These are phyloP conservation scores for Lentinula sp. DNA, from an alignment of 768 basidiomycete species.

Conservation along the genomic window DNA sequence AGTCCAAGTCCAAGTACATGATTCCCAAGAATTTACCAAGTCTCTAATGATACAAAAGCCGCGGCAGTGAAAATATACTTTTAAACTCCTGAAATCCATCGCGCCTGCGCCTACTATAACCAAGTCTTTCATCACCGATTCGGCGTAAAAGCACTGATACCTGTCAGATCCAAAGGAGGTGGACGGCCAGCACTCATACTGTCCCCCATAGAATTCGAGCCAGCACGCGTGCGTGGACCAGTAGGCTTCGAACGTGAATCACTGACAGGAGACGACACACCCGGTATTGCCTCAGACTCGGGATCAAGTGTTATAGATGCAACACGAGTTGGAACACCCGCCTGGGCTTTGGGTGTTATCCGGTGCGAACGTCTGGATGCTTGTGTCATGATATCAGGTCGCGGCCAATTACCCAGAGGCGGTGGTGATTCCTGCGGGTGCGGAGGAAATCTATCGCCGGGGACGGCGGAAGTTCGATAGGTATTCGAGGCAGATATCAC, in stretches of 20 bases:
- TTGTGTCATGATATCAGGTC: conserved; percentile 30
- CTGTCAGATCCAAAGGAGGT: conserved; percentile 20
- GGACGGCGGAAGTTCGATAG: not conserved
- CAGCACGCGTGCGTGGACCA: conserved; percentile 24
- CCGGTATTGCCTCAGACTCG: not conserved
- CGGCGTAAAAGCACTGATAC: conserved; percentile 13
- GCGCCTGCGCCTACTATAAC: not conserved
- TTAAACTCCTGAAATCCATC: not conserved
- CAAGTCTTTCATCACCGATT: not conserved
- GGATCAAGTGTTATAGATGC: not conserved
- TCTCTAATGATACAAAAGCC: too few relatives aligned
- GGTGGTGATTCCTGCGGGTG: conserved; percentile 26
- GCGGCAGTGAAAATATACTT: too few relatives aligned
- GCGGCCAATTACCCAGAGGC: conserved; percentile 52
- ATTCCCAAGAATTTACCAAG: too few relatives aligned
- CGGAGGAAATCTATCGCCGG: not conserved
- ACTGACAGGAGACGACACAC: not conserved
- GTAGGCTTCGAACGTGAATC: conserved; percentile 21
- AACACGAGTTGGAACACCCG: conserved; percentile 5
- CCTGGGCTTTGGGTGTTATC: conserved; percentile 9
- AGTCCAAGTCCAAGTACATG: too few relatives aligned
- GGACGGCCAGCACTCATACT: conserved; percentile 17
- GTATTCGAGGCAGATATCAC: not conserved
- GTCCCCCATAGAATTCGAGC: conserved; percentile 14
- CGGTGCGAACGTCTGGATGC: conserved; percentile 24